Conservation (phyloP, 331 rosid species). For the Quercus phellos region DNA sequence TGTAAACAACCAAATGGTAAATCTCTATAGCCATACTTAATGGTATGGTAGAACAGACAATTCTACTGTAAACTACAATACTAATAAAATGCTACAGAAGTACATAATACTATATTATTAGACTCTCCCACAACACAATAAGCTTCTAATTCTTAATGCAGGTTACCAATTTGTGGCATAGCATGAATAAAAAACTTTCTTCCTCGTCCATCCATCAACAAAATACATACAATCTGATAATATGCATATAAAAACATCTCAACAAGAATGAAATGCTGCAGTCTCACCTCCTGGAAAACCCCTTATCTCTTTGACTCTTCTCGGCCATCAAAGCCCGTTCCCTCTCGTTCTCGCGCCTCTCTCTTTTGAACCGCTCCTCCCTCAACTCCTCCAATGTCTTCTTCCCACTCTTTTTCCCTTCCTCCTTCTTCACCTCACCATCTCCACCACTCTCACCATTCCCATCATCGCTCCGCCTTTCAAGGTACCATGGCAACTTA, state of each 20-base stretch:
- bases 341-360: conserved; percentile 77
- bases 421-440: conserved; percentile 25
- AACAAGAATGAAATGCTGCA: neutral
- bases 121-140: neutral
- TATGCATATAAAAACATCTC: neutral
- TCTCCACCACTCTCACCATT: conserved; percentile 17
- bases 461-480: conserved; percentile 34
- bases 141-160: neutral
- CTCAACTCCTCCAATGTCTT: conserved; percentile 81
- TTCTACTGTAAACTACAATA: neutral
- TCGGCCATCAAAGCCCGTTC: conserved; percentile 48
- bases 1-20: neutral
- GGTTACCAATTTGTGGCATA: neutral
- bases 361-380: conserved; percentile 75
- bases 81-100: no score
- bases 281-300: conserved; percentile 46
- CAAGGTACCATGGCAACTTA: conserved; percentile 84
- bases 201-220: neutral
- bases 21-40: neutral
- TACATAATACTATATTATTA: neutral
- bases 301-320: conserved; percentile 31
- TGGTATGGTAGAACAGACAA: neutral
- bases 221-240: neutral
- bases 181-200: neutral
- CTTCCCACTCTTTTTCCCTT: conserved; percentile 45